A percentile compares a stretch with the other conserved stretches of the same genome.
Evolutionary conservation across 208 protist species (phyloP).

Genomic region (Crithidia brevicula): DNA sequence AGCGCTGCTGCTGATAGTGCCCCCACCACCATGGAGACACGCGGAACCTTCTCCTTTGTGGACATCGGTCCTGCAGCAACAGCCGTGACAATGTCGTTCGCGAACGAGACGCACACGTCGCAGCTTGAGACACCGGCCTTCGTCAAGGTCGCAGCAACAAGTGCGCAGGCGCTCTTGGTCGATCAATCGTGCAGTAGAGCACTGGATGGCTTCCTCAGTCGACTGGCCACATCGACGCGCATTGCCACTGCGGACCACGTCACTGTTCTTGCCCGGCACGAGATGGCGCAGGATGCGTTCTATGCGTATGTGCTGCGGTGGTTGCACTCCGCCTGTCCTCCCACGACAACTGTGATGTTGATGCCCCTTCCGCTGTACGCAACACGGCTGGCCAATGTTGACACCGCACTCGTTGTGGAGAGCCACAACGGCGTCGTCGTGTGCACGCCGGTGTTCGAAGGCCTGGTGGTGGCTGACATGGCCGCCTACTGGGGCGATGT

Average conservation of each 20-base stretch:
- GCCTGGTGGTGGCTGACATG: constrained; percentile 6
- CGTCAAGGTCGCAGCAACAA: background rate
- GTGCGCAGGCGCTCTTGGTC: background rate
- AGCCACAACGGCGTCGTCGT: constrained; percentile 1
- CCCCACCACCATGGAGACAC: too few species aligned
- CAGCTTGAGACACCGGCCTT: background rate
- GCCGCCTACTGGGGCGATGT: constrained; percentile 10
- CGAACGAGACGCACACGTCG: background rate
- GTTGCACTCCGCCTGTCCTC: background rate
- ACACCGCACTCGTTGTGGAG: constrained; percentile 19
- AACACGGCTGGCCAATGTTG: background rate
- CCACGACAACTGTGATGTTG: background rate
- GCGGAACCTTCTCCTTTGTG: too few species aligned
- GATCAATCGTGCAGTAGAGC: background rate
- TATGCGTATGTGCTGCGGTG: constrained; percentile 22
- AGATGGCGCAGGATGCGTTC: background rate
- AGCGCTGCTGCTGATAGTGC: too few species aligned
- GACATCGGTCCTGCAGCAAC: background rate
- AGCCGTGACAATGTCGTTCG: background rate
- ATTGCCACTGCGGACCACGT: background rate
- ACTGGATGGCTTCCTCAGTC: background rate
- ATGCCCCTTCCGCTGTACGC: constrained; percentile 12
- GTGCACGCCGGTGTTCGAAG: constrained; percentile 12
- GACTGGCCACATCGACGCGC: background rate
- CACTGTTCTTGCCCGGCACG: background rate